Evolutionary conservation across 192 early-diverging fungal species (phyloP), one percentile per base, ranked within the genome.

Genomic region (Backusella tarrabulga): DNA sequence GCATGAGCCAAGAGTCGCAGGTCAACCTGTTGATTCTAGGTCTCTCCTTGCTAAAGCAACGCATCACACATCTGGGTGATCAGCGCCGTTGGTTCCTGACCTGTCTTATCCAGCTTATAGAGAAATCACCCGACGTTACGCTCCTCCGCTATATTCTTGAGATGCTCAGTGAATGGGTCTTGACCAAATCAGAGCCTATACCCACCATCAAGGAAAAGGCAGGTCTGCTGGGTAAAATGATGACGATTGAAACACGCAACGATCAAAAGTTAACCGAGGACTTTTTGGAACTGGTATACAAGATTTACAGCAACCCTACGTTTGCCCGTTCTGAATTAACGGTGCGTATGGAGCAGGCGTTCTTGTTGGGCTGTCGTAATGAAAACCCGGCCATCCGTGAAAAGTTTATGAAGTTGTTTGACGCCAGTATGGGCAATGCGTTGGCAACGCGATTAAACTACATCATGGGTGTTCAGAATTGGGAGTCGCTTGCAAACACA

Each of bases 141-240:
- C 83, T 99, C 7, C 81, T 94, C 14, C 81, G 90, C 14, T 86
- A 88, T 3, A 92, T 99, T 34, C 83, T 99, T 67, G 88, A 91
- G 17, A 93, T 98, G 87, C 89, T 94, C 5, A 89, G 92, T 46
- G 90, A 92, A 63, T 99, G 98, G 98, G 88, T 98, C 1, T 79
- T 94, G 35, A 89, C 87, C 21, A 87, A 90, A 38, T 78, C 79
- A 4, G 96, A 97, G 66, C 85, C 93, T 6, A 97, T 98, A 84
- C 98, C 98, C 2, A 98, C 98, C 8, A 90, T 95, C 75, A 97
- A 96, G 82, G 98, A 99, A 76, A 98, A 99, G 81, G 93, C 97
- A 8, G 93, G 91, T 71, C 83, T 99, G 23, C 86, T 97, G 81
- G 88, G 92, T 17, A 94, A 93, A 75, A 93, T 99, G 94, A 93